Conservation (phyloP, 2,329 filamentous ascomycete species). For the Colletotrichum theobromicola region DNA sequence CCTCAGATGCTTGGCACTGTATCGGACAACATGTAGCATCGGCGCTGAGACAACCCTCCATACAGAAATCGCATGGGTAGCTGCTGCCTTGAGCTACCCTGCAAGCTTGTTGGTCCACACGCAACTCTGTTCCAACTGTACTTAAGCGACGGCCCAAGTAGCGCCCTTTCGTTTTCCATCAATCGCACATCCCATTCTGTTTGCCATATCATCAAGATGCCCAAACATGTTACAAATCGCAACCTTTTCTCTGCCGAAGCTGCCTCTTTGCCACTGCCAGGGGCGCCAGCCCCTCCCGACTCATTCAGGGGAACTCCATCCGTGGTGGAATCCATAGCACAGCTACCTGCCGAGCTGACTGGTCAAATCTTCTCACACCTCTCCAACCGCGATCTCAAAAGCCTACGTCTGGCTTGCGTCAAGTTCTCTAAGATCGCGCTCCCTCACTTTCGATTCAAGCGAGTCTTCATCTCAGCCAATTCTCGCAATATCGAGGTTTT, state of each 20-base stretch:
- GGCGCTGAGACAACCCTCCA: not conserved
- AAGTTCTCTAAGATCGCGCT: not conserved
- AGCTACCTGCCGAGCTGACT: not conserved
- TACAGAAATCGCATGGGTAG: not conserved
- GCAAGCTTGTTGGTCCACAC: not conserved
- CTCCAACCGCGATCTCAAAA: not conserved
- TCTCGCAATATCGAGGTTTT: conserved; percentile 41
- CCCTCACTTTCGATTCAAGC: conserved; percentile 3
- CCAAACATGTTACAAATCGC: not conserved
- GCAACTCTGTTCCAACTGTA: not conserved
- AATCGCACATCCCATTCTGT: not conserved
- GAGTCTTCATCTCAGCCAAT: conserved; percentile 46
- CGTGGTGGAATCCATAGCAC: not conserved
- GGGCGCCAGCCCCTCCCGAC: not conserved
- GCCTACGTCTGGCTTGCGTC: not conserved
- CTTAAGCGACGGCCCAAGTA: not conserved
- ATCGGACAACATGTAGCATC: not conserved
- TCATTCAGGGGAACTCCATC: not conserved
- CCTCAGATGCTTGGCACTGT: not conserved
- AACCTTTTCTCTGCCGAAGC: not conserved
- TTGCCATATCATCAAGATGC: not conserved
- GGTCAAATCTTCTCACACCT: not conserved
- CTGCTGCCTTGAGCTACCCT: not conserved
- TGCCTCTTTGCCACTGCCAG: not conserved
- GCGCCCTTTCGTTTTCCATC: not conserved